Percentiles rank a stretch among this genome's conserved stretches.
phyloP scores from a whole-genome alignment of 2,329 filamentous ascomycete genomes.

The Gnomoniopsis smithogilvyi region DNA sequence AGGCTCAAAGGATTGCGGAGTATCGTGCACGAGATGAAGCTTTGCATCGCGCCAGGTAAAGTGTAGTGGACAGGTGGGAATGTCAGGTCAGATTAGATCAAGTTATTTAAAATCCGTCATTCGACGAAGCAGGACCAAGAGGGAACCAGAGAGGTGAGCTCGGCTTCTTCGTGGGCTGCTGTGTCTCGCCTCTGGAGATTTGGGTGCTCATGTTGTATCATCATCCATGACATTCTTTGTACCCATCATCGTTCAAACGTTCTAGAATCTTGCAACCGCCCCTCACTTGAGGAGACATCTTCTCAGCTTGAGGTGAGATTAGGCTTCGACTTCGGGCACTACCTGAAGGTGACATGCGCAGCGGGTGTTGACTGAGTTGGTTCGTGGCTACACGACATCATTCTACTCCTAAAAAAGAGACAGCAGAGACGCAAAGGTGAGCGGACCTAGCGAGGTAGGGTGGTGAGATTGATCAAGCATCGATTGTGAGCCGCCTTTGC shows the following conservation, averaged over 20 bases:
- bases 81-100: constrained; percentile 63
- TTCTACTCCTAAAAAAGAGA: no score
- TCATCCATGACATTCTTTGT: constrained; percentile 29
- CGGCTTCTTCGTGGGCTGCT: constrained; percentile 45
- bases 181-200: constrained; percentile 32
- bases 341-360: neutral
- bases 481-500: no score
- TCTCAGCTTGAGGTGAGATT: neutral
- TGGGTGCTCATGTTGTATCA: constrained; percentile 33
- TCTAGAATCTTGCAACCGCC: neutral
- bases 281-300: neutral
- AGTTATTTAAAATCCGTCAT: constrained; percentile 40
- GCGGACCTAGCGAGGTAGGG: neutral
- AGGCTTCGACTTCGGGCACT: neutral
- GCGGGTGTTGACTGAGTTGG: no score
- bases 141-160: constrained; percentile 46
- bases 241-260: neutral
- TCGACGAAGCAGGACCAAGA: constrained; percentile 24
- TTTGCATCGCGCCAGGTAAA: constrained; percentile 20
- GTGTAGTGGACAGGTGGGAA: constrained; percentile 25
- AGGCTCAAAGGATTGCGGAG: constrained; percentile 49
- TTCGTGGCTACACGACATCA: no score
- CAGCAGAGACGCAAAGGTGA: no score
- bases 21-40: constrained; percentile 37
- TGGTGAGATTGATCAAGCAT: neutral